Conservation (phyloP, 768 basidiomycete species). For the Suillus lakei region DNA sequence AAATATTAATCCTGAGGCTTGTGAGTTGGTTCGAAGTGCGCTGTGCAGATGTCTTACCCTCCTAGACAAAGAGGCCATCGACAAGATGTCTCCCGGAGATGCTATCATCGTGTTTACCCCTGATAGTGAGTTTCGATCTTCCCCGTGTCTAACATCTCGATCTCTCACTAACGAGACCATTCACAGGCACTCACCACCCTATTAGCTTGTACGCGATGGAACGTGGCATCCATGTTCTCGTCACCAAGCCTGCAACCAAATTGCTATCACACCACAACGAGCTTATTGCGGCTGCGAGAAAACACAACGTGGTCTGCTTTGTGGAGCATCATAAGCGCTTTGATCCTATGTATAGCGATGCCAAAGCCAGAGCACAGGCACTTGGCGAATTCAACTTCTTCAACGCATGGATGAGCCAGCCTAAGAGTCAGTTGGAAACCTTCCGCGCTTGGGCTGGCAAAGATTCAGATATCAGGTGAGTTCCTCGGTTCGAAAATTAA, state of each 20-base stretch:
- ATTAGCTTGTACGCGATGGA: constrained; percentile 89
- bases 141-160: not conserved
- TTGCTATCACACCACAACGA: constrained; percentile 81
- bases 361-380: constrained; percentile 71
- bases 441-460: constrained; percentile 96
- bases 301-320: constrained; percentile 84
- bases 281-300: constrained; percentile 75
- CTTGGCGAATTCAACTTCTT: constrained; percentile 96
- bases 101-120: constrained; percentile 95
- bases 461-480: constrained; percentile 87
- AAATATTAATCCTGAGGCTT: constrained; percentile 76
- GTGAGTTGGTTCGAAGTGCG: constrained; percentile 50
- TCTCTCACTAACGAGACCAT: not conserved
- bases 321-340: constrained; percentile 96
- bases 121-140: constrained; percentile 60
- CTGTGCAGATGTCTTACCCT: constrained; percentile 9
- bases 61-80: constrained; percentile 83
- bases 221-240: constrained; percentile 83
- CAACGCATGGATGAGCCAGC: constrained; percentile 97
- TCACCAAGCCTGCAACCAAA: constrained; percentile 94
- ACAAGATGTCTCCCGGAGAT: constrained; percentile 76
- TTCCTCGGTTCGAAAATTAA: not conserved
- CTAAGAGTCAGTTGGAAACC: constrained; percentile 92
- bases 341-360: constrained; percentile 94
- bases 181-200: constrained; percentile 76